Base-by-base conservation (phyloP, 345 rosid genomes). In the Acer negundo region DNA sequence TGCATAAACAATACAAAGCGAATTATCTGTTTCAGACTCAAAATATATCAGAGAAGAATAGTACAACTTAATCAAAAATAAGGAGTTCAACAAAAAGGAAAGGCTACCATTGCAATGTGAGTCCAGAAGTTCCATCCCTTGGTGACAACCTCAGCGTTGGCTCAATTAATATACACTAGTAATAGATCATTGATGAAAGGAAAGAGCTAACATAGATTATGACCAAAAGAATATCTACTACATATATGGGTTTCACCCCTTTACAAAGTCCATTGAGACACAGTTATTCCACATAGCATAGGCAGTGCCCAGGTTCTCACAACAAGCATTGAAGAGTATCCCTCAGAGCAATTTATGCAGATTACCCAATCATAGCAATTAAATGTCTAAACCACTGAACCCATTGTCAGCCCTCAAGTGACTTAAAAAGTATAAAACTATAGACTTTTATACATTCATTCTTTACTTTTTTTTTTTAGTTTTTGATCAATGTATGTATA, bases 71-170 rank as follows among this genome's bases (percentile, higher is more conserved):
- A 62, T 74, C 35, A 22, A 20, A 56, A 35, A 10, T 62, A 6
- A 46, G n/a, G 58, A 46, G n/a, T 23, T 73, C 75, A 28, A 59
- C n/a, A 56, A 72, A 56, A 46, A 44, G 19, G 6, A 24, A 74
- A 62, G 12, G 5, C 65, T 35, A 42, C 10, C 67, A 20, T 35
- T 40, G 73, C 62, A 9, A 13, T 70, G 28, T 51, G 40, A 42
- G 46, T 49, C 71, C 71, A 67, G 71, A 67, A n/a, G 2, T 1
- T 42, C 28, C 22, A 9, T 44, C 71, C 46, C 9, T 22, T 22
- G 55, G 23, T 15, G 20, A 1, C 11, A 42, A 7, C 20, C 38
- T 69, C 38, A 15, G 4, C 7, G 11, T 46, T 47, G 10, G 59
- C 19, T 15, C 31, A 20, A 8, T 20, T 69, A 69, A 49, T 47